Percentiles rank a stretch among this genome's conserved stretches.
These are phyloP conservation scores for Phytophthora meadii DNA, from an alignment of 352 stramenopile species.

Conservation along the genomic window DNA sequence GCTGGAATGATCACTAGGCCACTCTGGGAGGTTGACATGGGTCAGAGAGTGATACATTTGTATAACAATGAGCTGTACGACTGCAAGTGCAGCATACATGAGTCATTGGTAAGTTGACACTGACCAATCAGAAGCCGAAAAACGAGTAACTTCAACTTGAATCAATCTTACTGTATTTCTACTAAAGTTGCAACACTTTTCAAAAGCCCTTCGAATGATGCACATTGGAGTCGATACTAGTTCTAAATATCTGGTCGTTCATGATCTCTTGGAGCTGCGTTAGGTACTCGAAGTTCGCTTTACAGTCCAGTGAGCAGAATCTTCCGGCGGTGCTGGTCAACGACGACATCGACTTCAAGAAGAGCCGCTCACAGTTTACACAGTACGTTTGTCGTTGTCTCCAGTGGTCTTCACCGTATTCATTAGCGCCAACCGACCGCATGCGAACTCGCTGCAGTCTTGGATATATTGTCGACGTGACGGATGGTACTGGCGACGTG, in stretches of 20 bases:
- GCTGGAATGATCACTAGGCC: conserved; percentile 23
- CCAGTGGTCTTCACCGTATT: conserved; percentile 7
- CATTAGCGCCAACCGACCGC: background rate
- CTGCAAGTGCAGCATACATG: too few species aligned
- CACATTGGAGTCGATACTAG: background rate
- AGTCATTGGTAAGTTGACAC: too few species aligned
- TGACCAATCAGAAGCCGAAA: background rate
- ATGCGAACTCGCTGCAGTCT: conserved; percentile 1
- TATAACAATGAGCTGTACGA: too few species aligned
- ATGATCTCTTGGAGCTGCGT: conserved; percentile 26
- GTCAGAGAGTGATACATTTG: too few species aligned
- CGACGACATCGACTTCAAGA: conserved; percentile 29
- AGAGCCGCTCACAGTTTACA: conserved; percentile 28
- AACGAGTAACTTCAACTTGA: conserved; percentile 3
- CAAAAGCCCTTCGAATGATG: background rate
- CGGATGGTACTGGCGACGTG: conserved; percentile 1
- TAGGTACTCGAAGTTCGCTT: conserved; percentile 43
- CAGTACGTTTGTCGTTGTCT: conserved; percentile 22
- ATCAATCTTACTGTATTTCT: too few species aligned
- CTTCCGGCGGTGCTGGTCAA: background rate
- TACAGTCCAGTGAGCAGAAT: conserved; percentile 62
- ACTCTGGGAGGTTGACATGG: too few species aligned
- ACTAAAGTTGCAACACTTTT: too few species aligned
- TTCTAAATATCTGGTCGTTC: conserved; percentile 21
- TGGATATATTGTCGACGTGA: background rate